phyloP scores from a whole-genome alignment of 2,329 filamentous ascomycete species.

The Cercospora sp. region DNA sequence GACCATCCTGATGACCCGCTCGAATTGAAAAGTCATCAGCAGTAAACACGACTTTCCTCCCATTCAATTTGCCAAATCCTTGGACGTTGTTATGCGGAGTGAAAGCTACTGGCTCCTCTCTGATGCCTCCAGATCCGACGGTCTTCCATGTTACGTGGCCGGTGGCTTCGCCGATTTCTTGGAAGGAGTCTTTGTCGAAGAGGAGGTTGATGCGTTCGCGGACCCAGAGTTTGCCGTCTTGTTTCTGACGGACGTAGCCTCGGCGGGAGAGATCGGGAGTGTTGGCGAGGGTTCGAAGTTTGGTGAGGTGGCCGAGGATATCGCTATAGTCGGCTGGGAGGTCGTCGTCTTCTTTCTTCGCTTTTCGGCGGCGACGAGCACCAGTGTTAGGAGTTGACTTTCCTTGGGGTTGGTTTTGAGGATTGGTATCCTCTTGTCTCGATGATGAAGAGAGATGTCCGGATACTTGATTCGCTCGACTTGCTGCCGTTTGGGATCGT shows the following conservation, averaged over 20 bases:
- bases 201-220: conserved; percentile 60
- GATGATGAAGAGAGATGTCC: conserved; percentile 27
- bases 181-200: conserved; percentile 58
- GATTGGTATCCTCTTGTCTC: background rate
- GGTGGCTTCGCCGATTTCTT: conserved; percentile 61
- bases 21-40: conserved; percentile 65
- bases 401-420: conserved; percentile 42
- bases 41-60: conserved; percentile 59
- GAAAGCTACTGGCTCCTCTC: conserved; percentile 54
- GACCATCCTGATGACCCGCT: conserved; percentile 65
- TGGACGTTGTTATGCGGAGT: conserved; percentile 64
- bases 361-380: conserved; percentile 33
- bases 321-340: conserved; percentile 64
- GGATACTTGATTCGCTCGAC: conserved; percentile 34
- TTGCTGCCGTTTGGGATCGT: conserved; percentile 25
- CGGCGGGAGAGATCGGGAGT: conserved; percentile 56
- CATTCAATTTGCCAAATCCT: conserved; percentile 51
- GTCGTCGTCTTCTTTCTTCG: conserved; percentile 41
- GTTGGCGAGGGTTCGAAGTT: conserved; percentile 54
- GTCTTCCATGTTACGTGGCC: conserved; percentile 61
- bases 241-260: conserved; percentile 63
- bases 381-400: conserved; percentile 32
- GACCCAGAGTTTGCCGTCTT: conserved; percentile 66
- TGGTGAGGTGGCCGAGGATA: conserved; percentile 57
- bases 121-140: conserved; percentile 39